phyloP scores from a whole-genome alignment of 768 basidiomycete species.

The Cubamyces sp. region DNA sequence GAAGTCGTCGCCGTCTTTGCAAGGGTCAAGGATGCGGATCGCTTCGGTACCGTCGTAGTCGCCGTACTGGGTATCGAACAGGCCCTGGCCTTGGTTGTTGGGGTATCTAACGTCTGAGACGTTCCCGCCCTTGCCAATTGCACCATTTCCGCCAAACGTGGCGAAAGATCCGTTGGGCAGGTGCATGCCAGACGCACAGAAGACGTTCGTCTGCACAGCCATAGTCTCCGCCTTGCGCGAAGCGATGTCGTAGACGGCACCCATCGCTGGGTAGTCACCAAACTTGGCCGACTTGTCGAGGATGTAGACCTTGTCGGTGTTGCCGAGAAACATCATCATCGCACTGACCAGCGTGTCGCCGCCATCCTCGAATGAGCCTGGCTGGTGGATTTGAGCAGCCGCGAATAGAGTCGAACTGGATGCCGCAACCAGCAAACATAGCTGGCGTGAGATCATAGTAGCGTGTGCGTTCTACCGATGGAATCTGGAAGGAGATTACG shows the following conservation, averaged over 20 bases:
- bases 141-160: slow-evolving; percentile 80
- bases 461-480: too few species aligned
- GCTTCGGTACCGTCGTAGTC: slow-evolving; percentile 81
- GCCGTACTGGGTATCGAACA: slow-evolving; percentile 68
- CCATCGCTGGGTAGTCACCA: slow-evolving; percentile 76
- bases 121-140: slow-evolving; percentile 66
- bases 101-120: slow-evolving; percentile 51
- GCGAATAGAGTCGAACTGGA: slow-evolving; percentile 41
- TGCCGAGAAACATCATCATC: slow-evolving; percentile 82
- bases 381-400: slow-evolving; percentile 21
- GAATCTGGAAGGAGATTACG: too few species aligned
- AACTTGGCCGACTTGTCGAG: slow-evolving; percentile 81
- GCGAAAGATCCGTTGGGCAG: slow-evolving; percentile 77
- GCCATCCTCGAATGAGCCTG: slow-evolving; percentile 38
- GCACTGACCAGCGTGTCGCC: slow-evolving; percentile 50
- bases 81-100: slow-evolving; percentile 46
- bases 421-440: slow-evolving; percentile 49
- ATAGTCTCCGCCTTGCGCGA: slow-evolving; percentile 63
- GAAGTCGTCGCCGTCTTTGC: slow-evolving; percentile 50
- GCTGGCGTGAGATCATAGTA: slow-evolving; percentile 27
- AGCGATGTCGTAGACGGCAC: slow-evolving; percentile 70
- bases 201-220: slow-evolving; percentile 74
- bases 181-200: slow-evolving; percentile 87
- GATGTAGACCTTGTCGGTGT: slow-evolving; percentile 81
- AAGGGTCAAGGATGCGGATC: slow-evolving; percentile 84